A percentile compares a stretch with the other conserved stretches of the same genome.
phyloP scores from a whole-genome alignment of 2,329 filamentous ascomycete species.

The Bimuria novae-zelandiae region DNA sequence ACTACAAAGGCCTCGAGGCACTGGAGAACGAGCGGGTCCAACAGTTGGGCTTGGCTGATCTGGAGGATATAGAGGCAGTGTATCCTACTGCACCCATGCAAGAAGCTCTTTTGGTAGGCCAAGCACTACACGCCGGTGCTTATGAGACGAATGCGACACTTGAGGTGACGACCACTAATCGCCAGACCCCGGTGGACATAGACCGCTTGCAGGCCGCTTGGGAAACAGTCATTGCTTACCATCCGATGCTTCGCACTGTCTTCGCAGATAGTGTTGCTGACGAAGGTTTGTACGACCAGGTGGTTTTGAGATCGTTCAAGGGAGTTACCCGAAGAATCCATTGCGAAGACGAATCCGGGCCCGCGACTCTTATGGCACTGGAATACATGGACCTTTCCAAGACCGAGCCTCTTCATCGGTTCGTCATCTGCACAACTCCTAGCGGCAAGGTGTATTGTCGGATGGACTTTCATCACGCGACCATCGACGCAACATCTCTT shows the following conservation, averaged over 20 bases:
- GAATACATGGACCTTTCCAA: constrained; percentile 4
- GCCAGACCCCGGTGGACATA: neutral
- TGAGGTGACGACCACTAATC: constrained; percentile 6
- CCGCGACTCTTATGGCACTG: constrained; percentile 4
- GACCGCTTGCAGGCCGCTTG: constrained; percentile 17
- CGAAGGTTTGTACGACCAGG: constrained; percentile 20
- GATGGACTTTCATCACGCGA: constrained; percentile 17
- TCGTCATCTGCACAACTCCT: constrained; percentile 11
- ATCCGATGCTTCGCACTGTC: constrained; percentile 18
- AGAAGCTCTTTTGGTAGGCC: constrained; percentile 15
- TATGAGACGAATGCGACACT: constrained; percentile 11
- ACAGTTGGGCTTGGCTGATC: constrained; percentile 11
- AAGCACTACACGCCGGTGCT: constrained; percentile 6
- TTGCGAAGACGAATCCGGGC: constrained; percentile 9
- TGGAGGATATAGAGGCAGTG: constrained; percentile 13
- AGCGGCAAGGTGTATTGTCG: constrained; percentile 14
- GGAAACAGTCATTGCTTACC: constrained; percentile 19
- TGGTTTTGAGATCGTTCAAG: constrained; percentile 15
- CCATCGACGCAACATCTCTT: constrained; percentile 15
- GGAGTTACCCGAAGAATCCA: constrained; percentile 1
- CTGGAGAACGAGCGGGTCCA: constrained; percentile 14
- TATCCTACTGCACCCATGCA: constrained; percentile 20
- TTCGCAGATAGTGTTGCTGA: constrained; percentile 16
- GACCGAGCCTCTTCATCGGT: constrained; percentile 9
- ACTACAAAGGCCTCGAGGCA: constrained; percentile 18